Conservation (phyloP, 306 rosid genomes). For the Mucuna pruriens region DNA sequence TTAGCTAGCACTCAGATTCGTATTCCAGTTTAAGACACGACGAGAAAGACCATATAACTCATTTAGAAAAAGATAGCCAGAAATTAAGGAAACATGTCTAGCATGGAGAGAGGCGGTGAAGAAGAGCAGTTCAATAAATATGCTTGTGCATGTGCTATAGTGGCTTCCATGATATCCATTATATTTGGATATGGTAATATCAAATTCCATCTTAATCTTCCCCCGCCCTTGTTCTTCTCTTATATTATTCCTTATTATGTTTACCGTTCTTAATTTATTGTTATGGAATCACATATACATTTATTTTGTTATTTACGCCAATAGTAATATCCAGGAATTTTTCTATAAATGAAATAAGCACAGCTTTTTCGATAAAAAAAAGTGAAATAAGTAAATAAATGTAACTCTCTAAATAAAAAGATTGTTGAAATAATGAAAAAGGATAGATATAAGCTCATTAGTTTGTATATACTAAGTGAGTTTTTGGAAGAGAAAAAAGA, state of each 20-base stretch:
- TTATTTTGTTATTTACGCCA: no score
- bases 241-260: neutral
- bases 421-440: no score
- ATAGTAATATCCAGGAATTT: neutral
- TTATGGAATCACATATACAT: neutral
- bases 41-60: neutral
- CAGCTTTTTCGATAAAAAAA: no score
- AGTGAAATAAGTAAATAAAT: no score
- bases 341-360: no score
- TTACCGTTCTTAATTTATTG: neutral
- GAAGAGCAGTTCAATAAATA: slow-evolving; percentile 51
- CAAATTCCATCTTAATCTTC: neutral
- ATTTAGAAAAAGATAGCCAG: neutral
- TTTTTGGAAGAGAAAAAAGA: no score
- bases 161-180: slow-evolving; percentile 71
- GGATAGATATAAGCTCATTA: no score
- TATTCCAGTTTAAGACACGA: neutral
- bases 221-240: neutral
- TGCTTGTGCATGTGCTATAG: slow-evolving; percentile 63
- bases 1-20: neutral
- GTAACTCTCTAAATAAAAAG: no score
- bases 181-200: slow-evolving; percentile 59
- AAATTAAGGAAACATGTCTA: neutral
- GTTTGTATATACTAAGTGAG: no score
- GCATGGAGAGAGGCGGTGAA: slow-evolving; percentile 22